Evolutionary conservation across 192 early-diverging fungal genomes (phyloP).

Genomic region (Coemansia asiatica): DNA sequence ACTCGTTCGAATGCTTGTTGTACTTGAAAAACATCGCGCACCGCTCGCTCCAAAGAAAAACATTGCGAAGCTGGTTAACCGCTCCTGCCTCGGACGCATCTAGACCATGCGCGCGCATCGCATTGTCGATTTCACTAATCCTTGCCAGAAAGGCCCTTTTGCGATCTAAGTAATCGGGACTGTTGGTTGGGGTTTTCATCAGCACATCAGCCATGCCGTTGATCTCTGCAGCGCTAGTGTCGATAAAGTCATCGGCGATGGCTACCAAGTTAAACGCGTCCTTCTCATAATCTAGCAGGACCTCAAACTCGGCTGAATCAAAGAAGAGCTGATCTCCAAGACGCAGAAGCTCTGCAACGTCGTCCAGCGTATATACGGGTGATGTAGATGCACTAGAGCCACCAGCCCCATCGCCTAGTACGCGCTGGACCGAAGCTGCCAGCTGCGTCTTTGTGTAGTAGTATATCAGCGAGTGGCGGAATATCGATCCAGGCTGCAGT

Average conservation of each 20-base stretch:
- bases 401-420: slow-evolving; percentile 14
- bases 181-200: neutral
- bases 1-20: slow-evolving; percentile 9
- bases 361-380: slow-evolving; percentile 15
- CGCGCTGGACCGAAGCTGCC: slow-evolving; percentile 17
- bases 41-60: neutral
- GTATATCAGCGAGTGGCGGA: slow-evolving; percentile 20
- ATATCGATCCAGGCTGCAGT: slow-evolving; percentile 9
- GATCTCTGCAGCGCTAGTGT: neutral
- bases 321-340: slow-evolving; percentile 48
- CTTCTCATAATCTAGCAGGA: slow-evolving; percentile 37
- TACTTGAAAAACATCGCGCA: neutral
- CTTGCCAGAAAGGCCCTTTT: neutral
- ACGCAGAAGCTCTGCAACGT: slow-evolving; percentile 28
- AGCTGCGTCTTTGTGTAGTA: slow-evolving; percentile 20
- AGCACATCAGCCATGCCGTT: neutral
- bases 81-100: neutral
- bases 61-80: neutral
- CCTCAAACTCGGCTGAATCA: slow-evolving; percentile 44
- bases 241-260: neutral
- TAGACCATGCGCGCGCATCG: slow-evolving; percentile 16
- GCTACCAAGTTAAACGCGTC: slow-evolving; percentile 17
- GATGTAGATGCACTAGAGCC: neutral
- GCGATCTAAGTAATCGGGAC: neutral
- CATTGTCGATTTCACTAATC: neutral